These are phyloP conservation scores for Fraxinus anomala DNA, from an alignment of 257 asterid species.

Conservation along the genomic window DNA sequence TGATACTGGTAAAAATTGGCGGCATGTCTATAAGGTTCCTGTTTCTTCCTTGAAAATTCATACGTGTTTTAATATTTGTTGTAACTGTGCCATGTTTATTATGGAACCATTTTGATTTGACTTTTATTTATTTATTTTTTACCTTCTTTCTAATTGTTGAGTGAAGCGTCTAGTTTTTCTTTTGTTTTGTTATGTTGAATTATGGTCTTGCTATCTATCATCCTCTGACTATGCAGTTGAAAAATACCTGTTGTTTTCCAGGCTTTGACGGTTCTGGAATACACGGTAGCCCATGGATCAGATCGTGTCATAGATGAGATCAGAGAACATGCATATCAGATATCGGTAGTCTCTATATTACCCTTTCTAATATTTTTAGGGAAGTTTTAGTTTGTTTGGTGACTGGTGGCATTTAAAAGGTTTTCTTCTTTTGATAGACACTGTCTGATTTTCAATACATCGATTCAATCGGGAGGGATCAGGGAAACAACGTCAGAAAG, in stretches of 20 bases:
- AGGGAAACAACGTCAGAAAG: conserved; percentile 89
- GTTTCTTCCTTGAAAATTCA: conserved; percentile 10
- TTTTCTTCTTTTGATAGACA: conserved; percentile 50
- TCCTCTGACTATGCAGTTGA: conserved; percentile 20
- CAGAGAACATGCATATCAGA: conserved; percentile 91
- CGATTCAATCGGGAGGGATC: conserved; percentile 93
- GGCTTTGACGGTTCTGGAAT: conserved; percentile 89
- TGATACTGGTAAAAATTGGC: conserved; percentile 96
- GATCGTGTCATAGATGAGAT: conserved; percentile 92
- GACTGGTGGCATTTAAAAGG: conserved; percentile 23
- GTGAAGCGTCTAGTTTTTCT: conserved; percentile 7
- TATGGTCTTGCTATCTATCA: conserved; percentile 12
- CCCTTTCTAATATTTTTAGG: conserved; percentile 20
- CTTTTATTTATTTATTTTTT: not conserved
- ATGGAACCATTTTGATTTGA: conserved; percentile 7
- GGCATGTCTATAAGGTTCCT: conserved; percentile 95
- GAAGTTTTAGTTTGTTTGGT: not conserved
- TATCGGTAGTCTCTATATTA: conserved; percentile 62
- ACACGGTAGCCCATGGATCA: conserved; percentile 89
- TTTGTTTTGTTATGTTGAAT: conserved; percentile 11
- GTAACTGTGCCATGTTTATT: not conserved
- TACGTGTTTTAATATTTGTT: not conserved
- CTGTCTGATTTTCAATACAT: conserved; percentile 89
- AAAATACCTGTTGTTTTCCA: conserved; percentile 34
- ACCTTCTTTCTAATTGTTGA: conserved; percentile 5